Conservation (phyloP, 1,284 basidiomycete species). For the Rhizoctonia solani region DNA sequence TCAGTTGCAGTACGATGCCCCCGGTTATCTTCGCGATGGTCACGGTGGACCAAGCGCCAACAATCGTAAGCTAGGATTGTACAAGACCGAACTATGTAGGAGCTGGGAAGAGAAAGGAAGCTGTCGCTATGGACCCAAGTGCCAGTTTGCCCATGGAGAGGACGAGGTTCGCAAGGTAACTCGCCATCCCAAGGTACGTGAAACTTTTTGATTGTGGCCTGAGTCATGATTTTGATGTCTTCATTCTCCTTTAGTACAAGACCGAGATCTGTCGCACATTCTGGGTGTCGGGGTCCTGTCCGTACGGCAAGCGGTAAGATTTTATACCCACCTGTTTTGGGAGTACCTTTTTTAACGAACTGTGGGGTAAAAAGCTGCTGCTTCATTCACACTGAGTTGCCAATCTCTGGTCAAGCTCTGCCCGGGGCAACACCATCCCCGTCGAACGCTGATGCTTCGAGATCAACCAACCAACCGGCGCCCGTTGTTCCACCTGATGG, state of each 20-base stretch:
- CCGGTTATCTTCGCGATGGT: slow-evolving; percentile 23
- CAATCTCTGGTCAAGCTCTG: slow-evolving; percentile 59
- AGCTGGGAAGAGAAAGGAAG: slow-evolving; percentile 92
- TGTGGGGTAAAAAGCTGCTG: slow-evolving; percentile 56
- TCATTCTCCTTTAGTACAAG: slow-evolving; percentile 66
- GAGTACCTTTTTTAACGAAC: not conserved
- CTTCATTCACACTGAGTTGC: slow-evolving; percentile 86
- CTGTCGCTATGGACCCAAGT: slow-evolving; percentile 86
- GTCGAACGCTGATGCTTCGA: slow-evolving; percentile 40
- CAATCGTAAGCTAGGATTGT: slow-evolving; percentile 83
- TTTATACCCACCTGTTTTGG: not conserved
- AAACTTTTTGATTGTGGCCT: not conserved
- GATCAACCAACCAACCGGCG: slow-evolving; percentile 4
- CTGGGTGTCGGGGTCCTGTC: slow-evolving; percentile 88
- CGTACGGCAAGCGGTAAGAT: slow-evolving; percentile 77
- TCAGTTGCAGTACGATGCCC: slow-evolving; percentile 32
- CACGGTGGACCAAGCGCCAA: slow-evolving; percentile 74
- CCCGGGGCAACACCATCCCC: slow-evolving; percentile 49
- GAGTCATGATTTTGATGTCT: slow-evolving; percentile 28
- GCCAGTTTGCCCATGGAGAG: slow-evolving; percentile 89
- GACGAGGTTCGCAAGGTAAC: slow-evolving; percentile 79
- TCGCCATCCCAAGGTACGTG: slow-evolving; percentile 80
- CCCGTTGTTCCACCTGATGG: slow-evolving; percentile 42
- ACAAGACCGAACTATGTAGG: slow-evolving; percentile 90
- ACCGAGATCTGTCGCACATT: slow-evolving; percentile 93